Percentiles rank a stretch among this genome's conserved stretches.
These are phyloP conservation scores for Gossypium lobatum DNA, from an alignment of 441 rosid genomes.

Conservation along the genomic window DNA sequence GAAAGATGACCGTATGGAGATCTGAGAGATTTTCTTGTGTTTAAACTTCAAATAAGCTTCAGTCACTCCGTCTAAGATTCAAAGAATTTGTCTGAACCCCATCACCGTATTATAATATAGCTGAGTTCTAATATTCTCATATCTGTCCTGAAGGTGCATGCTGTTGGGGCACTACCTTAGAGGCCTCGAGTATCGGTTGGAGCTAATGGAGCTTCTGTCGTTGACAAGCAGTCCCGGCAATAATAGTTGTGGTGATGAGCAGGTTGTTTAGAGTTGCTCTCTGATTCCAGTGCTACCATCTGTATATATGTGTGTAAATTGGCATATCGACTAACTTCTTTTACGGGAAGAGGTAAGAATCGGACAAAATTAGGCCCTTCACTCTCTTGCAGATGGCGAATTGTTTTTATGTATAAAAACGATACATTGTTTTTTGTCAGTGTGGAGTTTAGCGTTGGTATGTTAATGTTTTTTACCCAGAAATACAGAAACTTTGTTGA, in stretches of 20 bases:
- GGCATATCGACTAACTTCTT: conserved; percentile 7
- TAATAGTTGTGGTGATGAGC: conserved; percentile 35
- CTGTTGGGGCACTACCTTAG: conserved; percentile 82
- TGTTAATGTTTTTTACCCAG: background rate
- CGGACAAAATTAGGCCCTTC: background rate
- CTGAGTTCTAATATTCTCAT: background rate
- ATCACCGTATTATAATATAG: background rate
- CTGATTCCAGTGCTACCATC: conserved; percentile 14
- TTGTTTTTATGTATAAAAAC: conserved; percentile 20
- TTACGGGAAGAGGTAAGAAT: conserved; percentile 20
- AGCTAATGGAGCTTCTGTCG: conserved; percentile 65
- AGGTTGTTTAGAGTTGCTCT: conserved; percentile 36
- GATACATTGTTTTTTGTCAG: conserved; percentile 1
- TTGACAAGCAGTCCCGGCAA: conserved; percentile 37
- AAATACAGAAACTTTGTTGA: background rate
- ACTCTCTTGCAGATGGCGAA: conserved; percentile 16
- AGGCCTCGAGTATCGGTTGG: conserved; percentile 81
- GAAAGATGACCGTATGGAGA: background rate
- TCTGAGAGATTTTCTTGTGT: background rate
- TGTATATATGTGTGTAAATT: conserved; percentile 21
- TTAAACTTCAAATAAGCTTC: background rate
- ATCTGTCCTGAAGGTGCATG: conserved; percentile 58
- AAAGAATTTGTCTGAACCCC: background rate
- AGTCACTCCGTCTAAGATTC: background rate
- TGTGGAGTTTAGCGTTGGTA: background rate